These are phyloP conservation scores for Aspergillus oerlinghausenensis DNA, from an alignment of 2,329 filamentous ascomycete species.

Conservation along the genomic window DNA sequence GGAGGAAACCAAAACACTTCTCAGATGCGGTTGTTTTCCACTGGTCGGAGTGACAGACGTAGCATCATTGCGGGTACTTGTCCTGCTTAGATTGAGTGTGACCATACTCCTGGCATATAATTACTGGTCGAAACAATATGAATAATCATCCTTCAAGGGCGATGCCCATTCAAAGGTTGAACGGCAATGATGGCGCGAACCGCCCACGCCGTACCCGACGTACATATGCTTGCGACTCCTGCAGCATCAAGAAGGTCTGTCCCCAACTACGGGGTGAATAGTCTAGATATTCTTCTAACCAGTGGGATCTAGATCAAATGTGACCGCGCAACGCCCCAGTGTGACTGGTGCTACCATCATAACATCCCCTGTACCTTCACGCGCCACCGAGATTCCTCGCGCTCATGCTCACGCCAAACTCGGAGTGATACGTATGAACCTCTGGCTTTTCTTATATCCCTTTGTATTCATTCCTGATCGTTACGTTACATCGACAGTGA, in stretches of 20 bases:
- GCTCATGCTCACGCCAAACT: not conserved
- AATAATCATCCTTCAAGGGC: not conserved
- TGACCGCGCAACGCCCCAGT: slow-evolving; percentile 6
- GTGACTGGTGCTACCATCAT: slow-evolving; percentile 11
- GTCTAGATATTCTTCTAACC: not conserved
- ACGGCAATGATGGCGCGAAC: not conserved
- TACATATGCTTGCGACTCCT: slow-evolving; percentile 5
- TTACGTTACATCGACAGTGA: not conserved
- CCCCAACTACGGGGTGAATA: not conserved
- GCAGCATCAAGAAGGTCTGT: slow-evolving; percentile 5
- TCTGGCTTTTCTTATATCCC: not conserved
- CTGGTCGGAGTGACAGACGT: not conserved
- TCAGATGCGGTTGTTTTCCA: not conserved
- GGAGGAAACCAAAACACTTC: no score
- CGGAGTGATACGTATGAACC: not conserved
- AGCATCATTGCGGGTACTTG: not conserved
- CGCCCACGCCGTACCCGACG: slow-evolving; percentile 1
- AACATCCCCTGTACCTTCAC: slow-evolving; percentile 5
- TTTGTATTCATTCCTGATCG: not conserved
- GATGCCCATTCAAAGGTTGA: not conserved
- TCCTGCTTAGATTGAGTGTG: not conserved
- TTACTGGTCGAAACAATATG: not conserved
- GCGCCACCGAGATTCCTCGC: not conserved
- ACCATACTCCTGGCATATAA: not conserved
- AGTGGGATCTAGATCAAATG: slow-evolving; percentile 5